A percentile compares a stretch with the other conserved stretches of the same genome.
These are phyloP conservation scores for Aphanomyces invadans DNA, from an alignment of 352 stramenopile genomes.

Conservation along the genomic window DNA sequence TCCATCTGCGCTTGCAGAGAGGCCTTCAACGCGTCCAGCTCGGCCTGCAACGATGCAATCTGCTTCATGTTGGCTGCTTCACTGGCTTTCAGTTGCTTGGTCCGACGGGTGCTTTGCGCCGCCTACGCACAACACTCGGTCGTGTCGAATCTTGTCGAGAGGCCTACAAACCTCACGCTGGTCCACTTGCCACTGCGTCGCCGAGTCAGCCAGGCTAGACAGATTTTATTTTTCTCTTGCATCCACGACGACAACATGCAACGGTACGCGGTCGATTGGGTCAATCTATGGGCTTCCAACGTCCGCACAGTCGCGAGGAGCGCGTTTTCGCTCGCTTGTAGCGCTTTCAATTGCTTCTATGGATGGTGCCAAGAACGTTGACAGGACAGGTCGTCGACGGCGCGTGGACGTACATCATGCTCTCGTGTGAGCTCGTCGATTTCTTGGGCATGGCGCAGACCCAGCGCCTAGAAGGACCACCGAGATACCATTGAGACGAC, in stretches of 20 bases:
- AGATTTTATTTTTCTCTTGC: too few relatives aligned
- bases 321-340: background rate
- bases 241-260: background rate
- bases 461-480: too few relatives aligned
- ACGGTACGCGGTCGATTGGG: background rate
- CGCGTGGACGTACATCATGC: conserved; percentile 6
- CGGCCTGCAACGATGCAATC: conserved; percentile 34
- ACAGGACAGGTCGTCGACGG: too few relatives aligned
- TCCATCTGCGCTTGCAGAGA: conserved; percentile 24
- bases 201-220: background rate
- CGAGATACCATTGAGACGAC: too few relatives aligned
- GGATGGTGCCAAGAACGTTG: too few relatives aligned
- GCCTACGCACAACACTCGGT: too few relatives aligned
- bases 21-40: conserved; percentile 32
- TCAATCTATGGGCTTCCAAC: background rate
- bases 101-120: background rate
- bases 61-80: background rate
- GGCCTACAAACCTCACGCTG: background rate
- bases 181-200: background rate
- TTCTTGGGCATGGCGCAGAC: background rate
- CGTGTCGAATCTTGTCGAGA: too few relatives aligned
- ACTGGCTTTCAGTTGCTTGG: conserved; percentile 9
- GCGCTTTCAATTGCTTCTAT: background rate
- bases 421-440: background rate
- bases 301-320: background rate